Base-by-base conservation (phyloP, 225 moss, liverwort and hornwort genomes). In the Anthoceros angustus region DNA sequence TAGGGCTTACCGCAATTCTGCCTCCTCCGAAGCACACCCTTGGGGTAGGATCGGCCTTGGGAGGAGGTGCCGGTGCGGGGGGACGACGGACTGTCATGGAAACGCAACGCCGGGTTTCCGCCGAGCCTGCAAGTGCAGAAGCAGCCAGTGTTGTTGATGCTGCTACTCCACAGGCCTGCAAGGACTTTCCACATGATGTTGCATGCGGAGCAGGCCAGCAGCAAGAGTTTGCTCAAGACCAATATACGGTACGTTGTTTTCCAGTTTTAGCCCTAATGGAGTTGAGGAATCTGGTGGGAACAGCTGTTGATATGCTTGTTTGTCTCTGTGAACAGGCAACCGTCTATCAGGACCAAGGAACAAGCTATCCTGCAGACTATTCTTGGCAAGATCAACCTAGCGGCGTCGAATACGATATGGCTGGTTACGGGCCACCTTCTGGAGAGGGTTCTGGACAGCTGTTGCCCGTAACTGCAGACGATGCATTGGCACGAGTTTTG, bases 21-120 rank as follows among this genome's bases (percentile, higher is more conserved):
- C 95, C 92, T 40, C 74, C 89, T 12, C 92, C 95, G 15, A 98
- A 86, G 74, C 81, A 98, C 25, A 87, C 61, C 50, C 48, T 98
- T 68, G 89, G 92, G 63, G 76, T 75, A 63, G 86, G 95, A 9
- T 72, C 77, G 3, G 74, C 75, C 41, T 74, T 98, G 32, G 95
- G 95, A 72, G 73, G 72, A 39, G 91, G 77, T 12, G 60, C 72
- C 24, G 55, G 72, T 63, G 70, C 75, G 40, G 82, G 89, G 18
- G 82, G 85, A 67, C 85, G 87, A 25, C 92, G 89, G 39, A 80
- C 88, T 11, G 74, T 79, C 10, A 86, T 98, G 84, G 95, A 88
- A 72, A 72, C 69, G 14, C 55, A 55, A 23, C 5, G 55, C n/a
- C 55, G 55, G 18, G n/a, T 55, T 6, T 15, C 7, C 14, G 23